phyloP scores from a whole-genome alignment of 2,329 filamentous ascomycete species.

The Scorias spongiosa region DNA sequence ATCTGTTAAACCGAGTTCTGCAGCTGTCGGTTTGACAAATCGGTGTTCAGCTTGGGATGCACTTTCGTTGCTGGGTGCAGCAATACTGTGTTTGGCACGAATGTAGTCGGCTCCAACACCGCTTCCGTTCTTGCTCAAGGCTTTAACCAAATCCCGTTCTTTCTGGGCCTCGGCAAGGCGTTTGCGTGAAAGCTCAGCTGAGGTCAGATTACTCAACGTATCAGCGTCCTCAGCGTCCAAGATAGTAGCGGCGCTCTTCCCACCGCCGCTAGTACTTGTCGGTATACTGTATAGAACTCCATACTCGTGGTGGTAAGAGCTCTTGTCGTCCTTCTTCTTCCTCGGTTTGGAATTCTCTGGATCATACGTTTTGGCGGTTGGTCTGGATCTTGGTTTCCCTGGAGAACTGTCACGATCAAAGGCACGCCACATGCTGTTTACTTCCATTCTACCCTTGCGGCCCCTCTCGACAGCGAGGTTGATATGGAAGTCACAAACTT shows the following conservation, averaged over 20 bases:
- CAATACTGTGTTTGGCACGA: constrained; percentile 20
- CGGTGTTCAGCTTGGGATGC: constrained; percentile 5
- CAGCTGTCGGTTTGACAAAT: constrained; percentile 14
- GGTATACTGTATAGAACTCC: constrained; percentile 31
- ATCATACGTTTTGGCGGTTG: background rate
- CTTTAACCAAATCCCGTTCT: constrained; percentile 56
- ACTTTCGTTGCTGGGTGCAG: constrained; percentile 1
- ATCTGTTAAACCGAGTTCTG: constrained; percentile 28
- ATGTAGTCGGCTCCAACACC: constrained; percentile 61
- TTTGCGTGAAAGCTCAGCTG: constrained; percentile 49
- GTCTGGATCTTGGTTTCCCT: background rate
- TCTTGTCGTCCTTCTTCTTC: constrained; percentile 7
- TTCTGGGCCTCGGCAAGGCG: constrained; percentile 52
- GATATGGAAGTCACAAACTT: constrained; percentile 87
- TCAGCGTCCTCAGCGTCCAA: constrained; percentile 50
- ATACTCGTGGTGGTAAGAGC: constrained; percentile 44
- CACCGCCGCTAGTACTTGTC: constrained; percentile 10
- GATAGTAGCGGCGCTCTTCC: constrained; percentile 40
- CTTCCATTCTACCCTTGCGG: constrained; percentile 54
- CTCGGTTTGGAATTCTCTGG: background rate
- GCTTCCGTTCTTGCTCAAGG: constrained; percentile 47
- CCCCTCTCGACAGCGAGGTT: constrained; percentile 59
- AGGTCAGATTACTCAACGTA: constrained; percentile 35
- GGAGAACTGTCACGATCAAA: background rate
- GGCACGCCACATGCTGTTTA: constrained; percentile 48